Percentiles rank a stretch among this genome's conserved stretches.
Conservation (phyloP, 768 basidiomycete genomes). For the Collybiopsis confluens region DNA sequence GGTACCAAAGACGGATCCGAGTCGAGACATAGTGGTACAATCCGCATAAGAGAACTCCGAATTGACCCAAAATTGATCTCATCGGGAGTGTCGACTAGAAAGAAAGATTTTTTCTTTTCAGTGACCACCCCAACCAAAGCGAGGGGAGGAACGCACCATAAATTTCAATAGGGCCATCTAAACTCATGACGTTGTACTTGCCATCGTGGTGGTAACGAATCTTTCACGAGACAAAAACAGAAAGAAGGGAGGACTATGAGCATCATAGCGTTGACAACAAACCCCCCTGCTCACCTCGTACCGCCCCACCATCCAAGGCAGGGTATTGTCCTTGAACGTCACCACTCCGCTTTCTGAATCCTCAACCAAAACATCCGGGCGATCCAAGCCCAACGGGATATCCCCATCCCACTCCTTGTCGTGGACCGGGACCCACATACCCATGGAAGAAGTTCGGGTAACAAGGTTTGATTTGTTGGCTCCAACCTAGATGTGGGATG, state of each 20-base stretch:
- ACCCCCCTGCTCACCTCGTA: slow-evolving; percentile 67
- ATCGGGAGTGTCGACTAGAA: slow-evolving; percentile 64
- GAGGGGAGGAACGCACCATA: slow-evolving; percentile 53
- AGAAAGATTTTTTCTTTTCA: slow-evolving; percentile 11
- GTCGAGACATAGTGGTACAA: slow-evolving; percentile 86
- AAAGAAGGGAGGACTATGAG: neutral
- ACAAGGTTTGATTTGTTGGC: slow-evolving; percentile 82
- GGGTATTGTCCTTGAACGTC: slow-evolving; percentile 69
- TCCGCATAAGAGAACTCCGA: slow-evolving; percentile 60
- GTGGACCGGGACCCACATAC: slow-evolving; percentile 91
- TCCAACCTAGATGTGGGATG: slow-evolving; percentile 51
- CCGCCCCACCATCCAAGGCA: slow-evolving; percentile 82
- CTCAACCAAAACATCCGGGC: slow-evolving; percentile 21
- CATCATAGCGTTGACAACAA: neutral
- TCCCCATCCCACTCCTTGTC: slow-evolving; percentile 94
- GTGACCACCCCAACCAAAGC: neutral
- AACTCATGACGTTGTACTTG: slow-evolving; percentile 91
- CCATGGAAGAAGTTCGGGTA: slow-evolving; percentile 80
- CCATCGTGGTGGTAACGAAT: slow-evolving; percentile 94
- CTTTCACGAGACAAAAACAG: slow-evolving; percentile 26
- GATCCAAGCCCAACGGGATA: slow-evolving; percentile 48
- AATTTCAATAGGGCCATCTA: slow-evolving; percentile 84
- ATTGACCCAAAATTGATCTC: slow-evolving; percentile 63
- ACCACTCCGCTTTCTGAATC: slow-evolving; percentile 60
- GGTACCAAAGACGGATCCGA: slow-evolving; percentile 82